A percentile compares a stretch with the other conserved stretches of the same genome.
phyloP scores from a whole-genome alignment of 768 basidiomycete genomes.

The Boletus subcaerulescens region DNA sequence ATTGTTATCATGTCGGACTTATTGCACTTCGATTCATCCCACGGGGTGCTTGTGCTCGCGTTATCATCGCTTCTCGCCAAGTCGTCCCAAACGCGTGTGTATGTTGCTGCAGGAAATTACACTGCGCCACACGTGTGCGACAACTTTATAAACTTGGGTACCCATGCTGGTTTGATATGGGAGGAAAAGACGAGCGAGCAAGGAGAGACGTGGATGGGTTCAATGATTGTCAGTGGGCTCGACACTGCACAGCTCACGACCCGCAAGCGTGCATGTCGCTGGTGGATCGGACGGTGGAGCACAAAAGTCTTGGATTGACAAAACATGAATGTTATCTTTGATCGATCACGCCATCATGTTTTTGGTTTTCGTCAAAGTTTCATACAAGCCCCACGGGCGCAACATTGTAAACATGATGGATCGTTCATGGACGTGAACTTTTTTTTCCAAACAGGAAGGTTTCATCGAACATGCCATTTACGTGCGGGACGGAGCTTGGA shows the following conservation, averaged over 20 bases:
- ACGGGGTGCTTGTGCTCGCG: slow-evolving; percentile 53
- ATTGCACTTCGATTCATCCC: slow-evolving; percentile 63
- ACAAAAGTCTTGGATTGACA: background rate
- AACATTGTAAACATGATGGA: background rate
- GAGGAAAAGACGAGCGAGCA: slow-evolving; percentile 38
- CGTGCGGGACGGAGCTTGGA: slow-evolving; percentile 10
- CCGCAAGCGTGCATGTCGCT: slow-evolving; percentile 58
- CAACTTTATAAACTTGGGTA: slow-evolving; percentile 45
- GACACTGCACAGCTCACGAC: slow-evolving; percentile 44
- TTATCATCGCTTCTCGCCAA: slow-evolving; percentile 46
- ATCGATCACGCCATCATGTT: background rate
- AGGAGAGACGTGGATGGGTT: slow-evolving; percentile 44
- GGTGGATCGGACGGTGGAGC: slow-evolving; percentile 59
- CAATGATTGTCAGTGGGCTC: slow-evolving; percentile 43
- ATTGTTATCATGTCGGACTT: slow-evolving; percentile 68
- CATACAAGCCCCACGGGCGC: background rate
- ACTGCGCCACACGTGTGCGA: slow-evolving; percentile 52
- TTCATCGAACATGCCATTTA: slow-evolving; percentile 12
- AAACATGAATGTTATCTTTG: background rate
- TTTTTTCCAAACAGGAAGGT: background rate
- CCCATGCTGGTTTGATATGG: slow-evolving; percentile 41
- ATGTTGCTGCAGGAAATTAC: slow-evolving; percentile 65
- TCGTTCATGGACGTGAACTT: too few relatives aligned
- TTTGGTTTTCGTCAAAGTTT: background rate
- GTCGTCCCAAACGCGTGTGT: slow-evolving; percentile 40